A percentile compares a stretch with the other conserved stretches of the same genome.
phyloP scores from a whole-genome alignment of 306 rosid species.

The Vigna trinervia region DNA sequence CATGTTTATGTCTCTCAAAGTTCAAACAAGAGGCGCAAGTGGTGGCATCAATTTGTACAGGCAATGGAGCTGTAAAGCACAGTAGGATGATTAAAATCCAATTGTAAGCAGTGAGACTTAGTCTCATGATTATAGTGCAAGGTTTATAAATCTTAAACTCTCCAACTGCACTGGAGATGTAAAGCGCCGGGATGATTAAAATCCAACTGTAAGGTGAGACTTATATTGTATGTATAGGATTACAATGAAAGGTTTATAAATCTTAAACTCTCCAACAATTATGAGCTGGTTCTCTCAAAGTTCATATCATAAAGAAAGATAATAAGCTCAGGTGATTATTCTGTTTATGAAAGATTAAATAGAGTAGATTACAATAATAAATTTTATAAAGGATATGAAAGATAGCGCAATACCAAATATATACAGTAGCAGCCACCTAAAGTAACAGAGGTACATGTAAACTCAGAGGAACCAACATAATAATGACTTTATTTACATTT shows the following conservation, averaged over 20 bases:
- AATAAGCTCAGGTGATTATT: slow-evolving; percentile 33
- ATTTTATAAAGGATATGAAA: slow-evolving; percentile 11
- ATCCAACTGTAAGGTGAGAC: background rate
- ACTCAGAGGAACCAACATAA: background rate
- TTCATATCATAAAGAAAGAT: slow-evolving; percentile 11
- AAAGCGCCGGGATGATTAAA: background rate
- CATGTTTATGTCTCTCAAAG: background rate
- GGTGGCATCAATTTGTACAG: background rate
- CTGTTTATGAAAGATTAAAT: background rate
- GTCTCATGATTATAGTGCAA: background rate
- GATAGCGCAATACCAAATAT: background rate
- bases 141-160: background rate
- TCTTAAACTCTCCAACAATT: background rate
- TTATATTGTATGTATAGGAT: background rate
- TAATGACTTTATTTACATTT: background rate
- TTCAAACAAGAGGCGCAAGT: background rate
- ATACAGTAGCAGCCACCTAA: background rate
- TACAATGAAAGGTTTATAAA: background rate
- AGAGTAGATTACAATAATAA: slow-evolving; percentile 13
- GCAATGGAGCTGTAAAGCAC: too few species aligned
- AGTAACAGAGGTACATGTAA: slow-evolving; percentile 16
- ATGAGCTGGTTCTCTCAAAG: background rate
- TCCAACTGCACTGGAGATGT: background rate
- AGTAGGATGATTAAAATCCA: too few species aligned
- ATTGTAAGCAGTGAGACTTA: too few species aligned